Base-by-base conservation (phyloP, 2,329 filamentous ascomycete genomes). In the Aspergillus arachidicola region DNA sequence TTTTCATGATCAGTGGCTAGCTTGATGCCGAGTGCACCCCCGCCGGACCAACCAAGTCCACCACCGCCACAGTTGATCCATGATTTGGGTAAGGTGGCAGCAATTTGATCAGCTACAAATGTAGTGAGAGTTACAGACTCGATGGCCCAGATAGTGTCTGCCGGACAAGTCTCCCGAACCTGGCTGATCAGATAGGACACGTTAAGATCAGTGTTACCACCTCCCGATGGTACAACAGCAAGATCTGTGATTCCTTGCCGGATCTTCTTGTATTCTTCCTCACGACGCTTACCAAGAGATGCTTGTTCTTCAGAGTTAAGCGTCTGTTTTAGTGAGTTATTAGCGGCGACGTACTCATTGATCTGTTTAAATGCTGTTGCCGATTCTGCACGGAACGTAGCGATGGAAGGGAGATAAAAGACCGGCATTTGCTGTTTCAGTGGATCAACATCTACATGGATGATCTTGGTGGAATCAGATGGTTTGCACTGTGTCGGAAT, bases 61-160 rank as follows among this genome's bases (percentile, higher is more conserved):
- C 91, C 91, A 0, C 90, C 91, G 1, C 91, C 91, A 73, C 91
- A 94, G 75, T 93, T 94, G 71, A 94, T 87, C 89, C 89, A 93
- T 0, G 87, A 88, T 0, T 91, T 90, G 0, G 91, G 91, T 0
- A 87, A 72, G 0, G 84, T 88, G 2, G 87, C 84, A 69, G 88
- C 87, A 9, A 95, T 79, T 67, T 93, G 91, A 68, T 95, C 90
- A 30, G 87, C 84, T 0, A 93, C 87, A 32, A 88, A 85, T 0
- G 76, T 76, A 0, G 89, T 88, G 62, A 91, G 87, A 0, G 92
- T 95, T 0, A 95, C 92, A 0, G 92, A 88, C 77, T 95, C 92
- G 50, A 95, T 82, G 3, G 88, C 89, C 80, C 86, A 94, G 64
- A 94, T 91, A 0, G 91, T 91, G 68, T 91, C 87, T 36, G 76